A percentile compares a stretch with the other conserved stretches of the same genome.
Evolutionary conservation across 306 rosid genomes (phyloP).

Genomic region (Ziziphus jujuba): DNA sequence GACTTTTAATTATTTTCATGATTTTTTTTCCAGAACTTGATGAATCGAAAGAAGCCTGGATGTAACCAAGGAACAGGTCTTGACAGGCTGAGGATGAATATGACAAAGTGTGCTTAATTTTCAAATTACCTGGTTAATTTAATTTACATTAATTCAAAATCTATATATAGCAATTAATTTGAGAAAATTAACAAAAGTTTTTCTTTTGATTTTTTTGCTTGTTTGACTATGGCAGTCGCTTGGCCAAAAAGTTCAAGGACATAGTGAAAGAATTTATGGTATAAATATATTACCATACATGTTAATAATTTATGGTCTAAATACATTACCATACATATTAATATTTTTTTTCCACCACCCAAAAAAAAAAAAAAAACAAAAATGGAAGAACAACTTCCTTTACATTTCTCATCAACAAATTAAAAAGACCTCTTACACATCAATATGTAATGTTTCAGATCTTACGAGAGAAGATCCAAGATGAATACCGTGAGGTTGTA

Average conservation of each 20-base stretch:
- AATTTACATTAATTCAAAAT: constrained; percentile 5
- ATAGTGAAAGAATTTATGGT: constrained; percentile 88
- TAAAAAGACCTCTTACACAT: too few relatives aligned
- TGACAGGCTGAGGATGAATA: constrained; percentile 83
- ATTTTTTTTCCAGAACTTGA: constrained; percentile 51
- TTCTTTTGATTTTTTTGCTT: too few relatives aligned
- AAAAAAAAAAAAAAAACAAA: too few relatives aligned
- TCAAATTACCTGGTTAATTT: background rate
- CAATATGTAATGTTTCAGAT: constrained; percentile 53
- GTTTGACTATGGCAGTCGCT: constrained; percentile 62
- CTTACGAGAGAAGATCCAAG: constrained; percentile 82
- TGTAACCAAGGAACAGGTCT: constrained; percentile 81
- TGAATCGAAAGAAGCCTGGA: constrained; percentile 76
- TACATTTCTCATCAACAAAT: constrained; percentile 21
- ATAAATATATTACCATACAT: constrained; percentile 18
- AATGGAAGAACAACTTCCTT: constrained; percentile 10
- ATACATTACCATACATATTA: too few relatives aligned
- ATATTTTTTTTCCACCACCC: too few relatives aligned
- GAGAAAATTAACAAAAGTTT: too few relatives aligned
- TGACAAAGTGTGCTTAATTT: constrained; percentile 62
- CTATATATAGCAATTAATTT: constrained; percentile 24
- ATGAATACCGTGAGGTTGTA: constrained; percentile 94
- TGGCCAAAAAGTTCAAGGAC: constrained; percentile 76
- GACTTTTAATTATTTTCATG: too few relatives aligned
- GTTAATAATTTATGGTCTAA: too few relatives aligned